Percentiles rank a stretch among this genome's conserved stretches.
Conservation (phyloP, 164 flowering plant species). For the Berberis vulgaris region DNA sequence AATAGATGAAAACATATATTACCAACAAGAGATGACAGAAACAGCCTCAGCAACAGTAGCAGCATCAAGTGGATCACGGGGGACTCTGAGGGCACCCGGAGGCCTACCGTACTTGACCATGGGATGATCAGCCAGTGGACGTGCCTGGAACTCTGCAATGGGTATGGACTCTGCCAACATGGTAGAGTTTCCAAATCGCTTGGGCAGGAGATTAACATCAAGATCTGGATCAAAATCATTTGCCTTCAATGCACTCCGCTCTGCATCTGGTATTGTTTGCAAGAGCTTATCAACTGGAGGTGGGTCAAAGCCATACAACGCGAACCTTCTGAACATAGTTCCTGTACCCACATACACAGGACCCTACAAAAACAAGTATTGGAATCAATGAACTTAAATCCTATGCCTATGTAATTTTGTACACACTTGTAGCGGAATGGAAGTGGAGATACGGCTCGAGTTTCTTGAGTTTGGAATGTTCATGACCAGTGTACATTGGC, state of each 20-base stretch:
- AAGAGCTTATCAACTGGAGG: conserved; percentile 31
- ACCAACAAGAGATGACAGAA: conserved; percentile 78
- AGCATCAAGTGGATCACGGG: conserved; percentile 75
- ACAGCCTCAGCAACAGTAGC: conserved; percentile 69
- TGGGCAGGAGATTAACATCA: conserved; percentile 48
- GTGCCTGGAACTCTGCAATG: conserved; percentile 62
- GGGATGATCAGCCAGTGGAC: conserved; percentile 80
- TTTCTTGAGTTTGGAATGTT: no score
- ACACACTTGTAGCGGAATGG: no score
- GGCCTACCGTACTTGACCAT: conserved; percentile 62
- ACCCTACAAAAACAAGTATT: conserved; percentile 27
- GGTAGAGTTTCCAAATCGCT: conserved; percentile 72
- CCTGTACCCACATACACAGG: conserved; percentile 88
- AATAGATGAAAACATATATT: background rate
- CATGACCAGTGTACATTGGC: no score
- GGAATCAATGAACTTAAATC: background rate
- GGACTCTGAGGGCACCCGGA: conserved; percentile 54
- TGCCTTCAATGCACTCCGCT: conserved; percentile 31
- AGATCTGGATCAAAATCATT: conserved; percentile 48
- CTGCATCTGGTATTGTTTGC: conserved; percentile 14
- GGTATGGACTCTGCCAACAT: conserved; percentile 57
- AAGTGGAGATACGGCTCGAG: no score
- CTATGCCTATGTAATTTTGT: no score
- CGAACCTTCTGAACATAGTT: conserved; percentile 62
- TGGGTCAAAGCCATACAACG: conserved; percentile 74